Conservation (phyloP, 1,284 basidiomycete species). For the Malassezia caprae region DNA sequence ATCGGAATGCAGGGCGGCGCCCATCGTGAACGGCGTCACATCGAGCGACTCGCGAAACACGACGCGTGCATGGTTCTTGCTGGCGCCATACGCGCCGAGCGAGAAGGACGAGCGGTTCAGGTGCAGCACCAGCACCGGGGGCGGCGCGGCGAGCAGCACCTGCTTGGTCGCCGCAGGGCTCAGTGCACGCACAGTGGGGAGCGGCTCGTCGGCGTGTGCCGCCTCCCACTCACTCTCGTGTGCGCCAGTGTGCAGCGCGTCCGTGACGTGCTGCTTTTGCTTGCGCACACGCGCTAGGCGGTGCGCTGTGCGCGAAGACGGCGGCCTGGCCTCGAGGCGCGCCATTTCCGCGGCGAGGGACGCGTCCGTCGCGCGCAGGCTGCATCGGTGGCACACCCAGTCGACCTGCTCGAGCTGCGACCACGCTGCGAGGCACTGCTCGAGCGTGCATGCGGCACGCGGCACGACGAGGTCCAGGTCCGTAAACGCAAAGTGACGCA, state of each 20-base stretch:
- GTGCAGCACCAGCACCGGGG: slow-evolving; percentile 34
- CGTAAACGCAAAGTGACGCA: slow-evolving; percentile 32
- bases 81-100: slow-evolving; percentile 25
- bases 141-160: slow-evolving; percentile 38
- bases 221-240: slow-evolving; percentile 33
- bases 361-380: slow-evolving; percentile 22
- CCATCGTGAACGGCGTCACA: slow-evolving; percentile 24
- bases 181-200: slow-evolving; percentile 15
- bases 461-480: slow-evolving; percentile 39
- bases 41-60: slow-evolving; percentile 37
- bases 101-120: slow-evolving; percentile 38
- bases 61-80: slow-evolving; percentile 39
- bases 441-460: slow-evolving; percentile 25
- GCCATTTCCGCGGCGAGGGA: slow-evolving; percentile 7
- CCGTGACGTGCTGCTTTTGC: not conserved
- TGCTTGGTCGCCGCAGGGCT: slow-evolving; percentile 38
- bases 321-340: not conserved
- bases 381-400: slow-evolving; percentile 45
- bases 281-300: not conserved
- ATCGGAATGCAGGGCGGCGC: slow-evolving; percentile 23
- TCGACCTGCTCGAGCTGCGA: slow-evolving; percentile 39
- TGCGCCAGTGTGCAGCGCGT: slow-evolving; percentile 21
- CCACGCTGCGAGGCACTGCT: slow-evolving; percentile 36
- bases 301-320: not conserved
- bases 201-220: not conserved